Percentiles rank a stretch among this genome's conserved stretches.
Evolutionary conservation across 768 basidiomycete genomes (phyloP).

Genomic region (Mycena maculata): DNA sequence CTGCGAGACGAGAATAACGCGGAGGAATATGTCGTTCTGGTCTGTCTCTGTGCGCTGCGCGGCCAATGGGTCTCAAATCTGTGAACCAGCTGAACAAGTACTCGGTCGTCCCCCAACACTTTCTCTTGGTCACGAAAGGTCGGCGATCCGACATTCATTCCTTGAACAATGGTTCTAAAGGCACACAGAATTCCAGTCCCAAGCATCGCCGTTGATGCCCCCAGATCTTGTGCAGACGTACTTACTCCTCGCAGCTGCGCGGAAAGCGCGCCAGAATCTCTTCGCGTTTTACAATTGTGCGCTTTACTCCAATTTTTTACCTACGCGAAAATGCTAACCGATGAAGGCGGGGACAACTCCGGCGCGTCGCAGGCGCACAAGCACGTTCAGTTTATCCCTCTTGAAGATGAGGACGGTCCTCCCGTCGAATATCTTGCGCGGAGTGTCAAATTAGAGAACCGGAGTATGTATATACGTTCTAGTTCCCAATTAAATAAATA

Average conservation of each 20-base stretch:
- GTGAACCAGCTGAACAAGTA: slow-evolving; percentile 82
- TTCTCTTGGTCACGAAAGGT: slow-evolving; percentile 91
- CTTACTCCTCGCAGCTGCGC: slow-evolving; percentile 76
- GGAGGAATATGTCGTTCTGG: slow-evolving; percentile 76
- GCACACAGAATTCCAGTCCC: slow-evolving; percentile 74
- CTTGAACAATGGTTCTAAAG: background rate
- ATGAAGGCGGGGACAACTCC: slow-evolving; percentile 75
- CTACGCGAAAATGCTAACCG: background rate
- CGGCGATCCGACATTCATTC: slow-evolving; percentile 23
- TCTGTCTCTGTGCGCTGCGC: slow-evolving; percentile 49
- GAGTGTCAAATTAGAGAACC: slow-evolving; percentile 65
- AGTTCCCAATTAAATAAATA: background rate
- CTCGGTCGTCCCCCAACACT: slow-evolving; percentile 85
- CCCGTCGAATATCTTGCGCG: slow-evolving; percentile 82
- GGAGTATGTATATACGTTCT: slow-evolving; percentile 54
- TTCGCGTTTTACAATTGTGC: slow-evolving; percentile 94
- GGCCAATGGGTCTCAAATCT: background rate
- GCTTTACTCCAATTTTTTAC: slow-evolving; percentile 30
- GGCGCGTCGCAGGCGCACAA: slow-evolving; percentile 94
- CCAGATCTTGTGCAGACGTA: slow-evolving; percentile 84
- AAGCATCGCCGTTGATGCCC: slow-evolving; percentile 84
- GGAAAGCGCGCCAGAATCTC: slow-evolving; percentile 65
- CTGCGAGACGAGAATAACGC: slow-evolving; percentile 69
- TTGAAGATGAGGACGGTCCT: slow-evolving; percentile 68
- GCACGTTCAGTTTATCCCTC: slow-evolving; percentile 88